phyloP scores from a whole-genome alignment of 352 stramenopile genomes.

The Phytophthora pisi region DNA sequence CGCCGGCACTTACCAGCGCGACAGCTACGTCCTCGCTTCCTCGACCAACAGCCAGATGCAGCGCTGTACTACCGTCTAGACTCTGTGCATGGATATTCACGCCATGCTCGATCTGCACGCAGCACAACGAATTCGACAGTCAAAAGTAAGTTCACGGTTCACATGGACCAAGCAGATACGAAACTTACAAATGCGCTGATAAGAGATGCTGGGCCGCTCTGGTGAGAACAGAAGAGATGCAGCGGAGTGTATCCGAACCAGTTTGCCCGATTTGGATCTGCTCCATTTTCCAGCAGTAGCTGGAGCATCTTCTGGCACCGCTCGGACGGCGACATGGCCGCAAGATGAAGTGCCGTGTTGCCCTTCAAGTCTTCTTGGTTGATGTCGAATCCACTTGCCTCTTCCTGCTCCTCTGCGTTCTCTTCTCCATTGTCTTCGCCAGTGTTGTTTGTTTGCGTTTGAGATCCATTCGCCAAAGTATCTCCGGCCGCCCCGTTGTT shows the following conservation, averaged over 20 bases:
- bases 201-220: slow-evolving; percentile 68
- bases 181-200: slow-evolving; percentile 84
- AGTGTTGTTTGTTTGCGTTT: slow-evolving; percentile 18
- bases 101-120: slow-evolving; percentile 74
- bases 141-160: neutral
- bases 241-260: slow-evolving; percentile 89
- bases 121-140: neutral
- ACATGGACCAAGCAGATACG: neutral
- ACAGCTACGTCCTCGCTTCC: slow-evolving; percentile 77
- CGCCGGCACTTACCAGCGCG: slow-evolving; percentile 72
- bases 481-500: slow-evolving; percentile 15
- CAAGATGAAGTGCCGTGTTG: slow-evolving; percentile 83
- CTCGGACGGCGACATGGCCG: slow-evolving; percentile 82
- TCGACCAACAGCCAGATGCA: slow-evolving; percentile 80
- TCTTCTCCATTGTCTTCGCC: slow-evolving; percentile 1
- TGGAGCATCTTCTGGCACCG: slow-evolving; percentile 86
- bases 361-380: slow-evolving; percentile 85
- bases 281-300: slow-evolving; percentile 79
- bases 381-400: slow-evolving; percentile 60
- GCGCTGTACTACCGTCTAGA: slow-evolving; percentile 82
- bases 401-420: slow-evolving; percentile 20
- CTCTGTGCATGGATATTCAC: slow-evolving; percentile 81
- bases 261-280: slow-evolving; percentile 75
- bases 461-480: slow-evolving; percentile 8
- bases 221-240: slow-evolving; percentile 87